Evolutionary conservation across 805 yeast genomes (phyloP).

Genomic region (Alloascoidea hylecoeti): DNA sequence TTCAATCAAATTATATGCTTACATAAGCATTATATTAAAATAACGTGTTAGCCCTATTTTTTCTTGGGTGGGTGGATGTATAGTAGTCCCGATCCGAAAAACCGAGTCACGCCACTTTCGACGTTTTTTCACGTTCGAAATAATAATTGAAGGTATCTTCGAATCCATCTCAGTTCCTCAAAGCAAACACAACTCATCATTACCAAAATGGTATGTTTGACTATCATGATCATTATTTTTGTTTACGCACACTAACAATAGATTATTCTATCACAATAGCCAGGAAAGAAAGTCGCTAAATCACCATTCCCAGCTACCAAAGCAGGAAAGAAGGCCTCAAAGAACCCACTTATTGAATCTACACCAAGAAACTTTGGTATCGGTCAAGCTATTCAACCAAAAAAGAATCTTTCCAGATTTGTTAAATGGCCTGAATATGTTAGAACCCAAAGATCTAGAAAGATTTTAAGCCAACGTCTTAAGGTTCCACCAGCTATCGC

Average conservation of each 20-base stretch:
- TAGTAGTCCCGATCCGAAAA: too few relatives aligned
- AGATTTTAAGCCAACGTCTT: constrained; percentile 86
- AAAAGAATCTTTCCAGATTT: constrained; percentile 90
- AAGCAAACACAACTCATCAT: too few relatives aligned
- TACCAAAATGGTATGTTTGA: constrained; percentile 23
- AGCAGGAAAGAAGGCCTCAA: background rate
- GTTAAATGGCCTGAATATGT: constrained; percentile 99
- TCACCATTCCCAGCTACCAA: background rate
- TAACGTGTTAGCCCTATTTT: too few relatives aligned
- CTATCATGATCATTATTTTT: background rate
- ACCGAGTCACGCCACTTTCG: too few relatives aligned
- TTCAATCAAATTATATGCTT: too few relatives aligned
- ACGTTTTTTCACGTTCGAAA: too few relatives aligned
- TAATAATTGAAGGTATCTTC: too few relatives aligned
- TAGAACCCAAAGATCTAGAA: constrained; percentile 97
- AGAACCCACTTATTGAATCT: constrained; percentile 83
- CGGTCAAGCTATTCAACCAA: constrained; percentile 90
- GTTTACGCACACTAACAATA: constrained; percentile 5
- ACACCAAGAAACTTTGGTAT: constrained; percentile 91
- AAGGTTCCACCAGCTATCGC: constrained; percentile 99
- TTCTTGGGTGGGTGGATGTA: too few relatives aligned
- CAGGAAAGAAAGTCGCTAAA: background rate
- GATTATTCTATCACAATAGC: too few relatives aligned
- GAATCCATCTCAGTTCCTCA: too few relatives aligned
- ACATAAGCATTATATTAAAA: too few relatives aligned